Conservation (phyloP, 495 filamentous ascomycete species). For the Neurospora tetraspora region DNA sequence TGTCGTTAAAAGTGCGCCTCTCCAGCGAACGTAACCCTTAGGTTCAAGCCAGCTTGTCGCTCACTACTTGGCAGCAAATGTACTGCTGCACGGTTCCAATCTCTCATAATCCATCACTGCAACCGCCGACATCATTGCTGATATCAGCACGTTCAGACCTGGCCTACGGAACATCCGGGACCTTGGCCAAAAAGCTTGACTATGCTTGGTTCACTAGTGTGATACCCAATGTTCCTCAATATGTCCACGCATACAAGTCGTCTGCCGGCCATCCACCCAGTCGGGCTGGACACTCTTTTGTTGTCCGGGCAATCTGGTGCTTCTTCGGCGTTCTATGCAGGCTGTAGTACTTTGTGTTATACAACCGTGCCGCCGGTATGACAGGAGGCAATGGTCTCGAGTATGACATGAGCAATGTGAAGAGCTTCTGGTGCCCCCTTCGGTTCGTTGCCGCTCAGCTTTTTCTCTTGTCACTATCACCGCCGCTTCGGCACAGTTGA, state of each 20-base stretch:
- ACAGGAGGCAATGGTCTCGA: background rate
- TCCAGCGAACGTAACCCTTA: background rate
- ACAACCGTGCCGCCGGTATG: background rate
- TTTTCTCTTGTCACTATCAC: background rate
- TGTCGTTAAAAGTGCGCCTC: background rate
- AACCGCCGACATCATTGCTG: background rate
- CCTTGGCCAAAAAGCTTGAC: background rate
- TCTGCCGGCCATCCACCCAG: background rate
- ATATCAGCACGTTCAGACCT: background rate
- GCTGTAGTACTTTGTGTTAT: background rate
- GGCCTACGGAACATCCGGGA: background rate
- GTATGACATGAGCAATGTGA: background rate
- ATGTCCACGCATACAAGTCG: background rate
- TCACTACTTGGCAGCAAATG: background rate
- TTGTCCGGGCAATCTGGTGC: background rate
- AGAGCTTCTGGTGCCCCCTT: background rate
- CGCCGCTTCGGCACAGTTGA: background rate
- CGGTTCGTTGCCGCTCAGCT: background rate
- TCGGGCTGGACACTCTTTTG: background rate
- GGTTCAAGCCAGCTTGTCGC: background rate
- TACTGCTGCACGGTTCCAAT: background rate
- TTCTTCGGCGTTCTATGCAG: background rate
- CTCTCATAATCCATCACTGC: background rate
- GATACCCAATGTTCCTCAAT: background rate
- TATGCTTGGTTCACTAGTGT: background rate